Percentiles rank a stretch among this genome's conserved stretches.
Evolutionary conservation across 345 rosid species (phyloP).

Genomic region (Gossypium longicalyx): DNA sequence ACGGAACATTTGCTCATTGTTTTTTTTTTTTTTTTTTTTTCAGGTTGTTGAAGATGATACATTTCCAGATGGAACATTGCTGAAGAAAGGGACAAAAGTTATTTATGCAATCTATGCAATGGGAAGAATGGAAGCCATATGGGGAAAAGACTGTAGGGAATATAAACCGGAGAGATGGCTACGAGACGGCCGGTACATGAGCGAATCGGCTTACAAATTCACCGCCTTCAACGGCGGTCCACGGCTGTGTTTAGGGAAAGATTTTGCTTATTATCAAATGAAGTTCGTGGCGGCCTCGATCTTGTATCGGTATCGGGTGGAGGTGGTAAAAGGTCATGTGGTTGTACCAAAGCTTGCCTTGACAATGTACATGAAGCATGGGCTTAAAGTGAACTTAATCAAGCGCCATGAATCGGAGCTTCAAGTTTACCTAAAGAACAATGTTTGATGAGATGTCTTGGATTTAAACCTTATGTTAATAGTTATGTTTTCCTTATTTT

Average conservation of each 20-base stretch:
- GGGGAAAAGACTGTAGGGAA: constrained; percentile 83
- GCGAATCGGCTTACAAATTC: constrained; percentile 90
- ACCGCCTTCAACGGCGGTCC: constrained; percentile 96
- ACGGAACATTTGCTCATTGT: background rate
- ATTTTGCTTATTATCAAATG: constrained; percentile 95
- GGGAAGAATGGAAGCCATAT: constrained; percentile 90
- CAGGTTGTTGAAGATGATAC: constrained; percentile 76
- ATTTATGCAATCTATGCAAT: constrained; percentile 81
- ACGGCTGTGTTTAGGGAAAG: constrained; percentile 84
- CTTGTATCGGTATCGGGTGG: constrained; percentile 52
- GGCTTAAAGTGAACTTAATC: constrained; percentile 46
- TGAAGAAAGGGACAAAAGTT: constrained; percentile 84
- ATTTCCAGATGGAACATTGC: constrained; percentile 78
- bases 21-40: background rate
- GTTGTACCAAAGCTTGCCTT: constrained; percentile 72
- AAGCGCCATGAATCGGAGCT: constrained; percentile 35
- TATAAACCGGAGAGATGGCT: constrained; percentile 94
- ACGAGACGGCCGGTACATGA: constrained; percentile 65
- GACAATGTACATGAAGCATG: constrained; percentile 94
- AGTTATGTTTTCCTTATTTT: background rate
- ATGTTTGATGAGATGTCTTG: background rate
- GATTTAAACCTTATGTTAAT: background rate
- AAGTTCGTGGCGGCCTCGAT: constrained; percentile 70
- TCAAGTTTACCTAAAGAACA: constrained; percentile 15
- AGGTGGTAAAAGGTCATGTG: constrained; percentile 52